These are phyloP conservation scores for Arthrobotrys pseudoclavata DNA, from an alignment of 2,329 filamentous ascomycete genomes.

Conservation along the genomic window DNA sequence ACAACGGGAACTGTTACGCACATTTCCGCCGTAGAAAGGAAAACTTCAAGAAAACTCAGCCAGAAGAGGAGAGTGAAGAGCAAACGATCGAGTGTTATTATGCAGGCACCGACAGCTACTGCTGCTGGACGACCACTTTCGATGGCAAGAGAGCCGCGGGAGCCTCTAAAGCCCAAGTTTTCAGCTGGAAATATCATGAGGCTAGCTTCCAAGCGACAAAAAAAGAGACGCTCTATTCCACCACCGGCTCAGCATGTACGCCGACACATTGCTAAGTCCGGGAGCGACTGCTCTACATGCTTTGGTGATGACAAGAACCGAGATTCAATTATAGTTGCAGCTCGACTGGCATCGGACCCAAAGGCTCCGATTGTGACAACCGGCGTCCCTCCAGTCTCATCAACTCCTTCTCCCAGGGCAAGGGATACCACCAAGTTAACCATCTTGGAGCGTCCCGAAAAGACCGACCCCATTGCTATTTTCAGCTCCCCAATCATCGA, in stretches of 20 bases:
- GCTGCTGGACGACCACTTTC: constrained; percentile 25
- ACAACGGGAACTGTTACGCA: constrained; percentile 44
- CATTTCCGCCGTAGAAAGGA: constrained; percentile 42
- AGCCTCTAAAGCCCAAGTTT: constrained; percentile 45
- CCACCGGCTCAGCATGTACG: constrained; percentile 38
- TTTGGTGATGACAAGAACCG: constrained; percentile 55
- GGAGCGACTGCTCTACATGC: constrained; percentile 57
- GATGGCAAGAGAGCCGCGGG: constrained; percentile 27
- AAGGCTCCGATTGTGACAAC: constrained; percentile 15
- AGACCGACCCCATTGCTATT: constrained; percentile 42
- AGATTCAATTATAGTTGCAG: constrained; percentile 44
- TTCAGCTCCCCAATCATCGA: constrained; percentile 55
- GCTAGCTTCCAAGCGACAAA: constrained; percentile 39
- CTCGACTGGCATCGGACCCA: constrained; percentile 24
- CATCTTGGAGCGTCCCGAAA: constrained; percentile 26
- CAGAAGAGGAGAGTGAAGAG: constrained; percentile 48
- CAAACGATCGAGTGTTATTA: constrained; percentile 49
- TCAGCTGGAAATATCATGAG: constrained; percentile 56
- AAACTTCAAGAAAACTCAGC: constrained; percentile 45
- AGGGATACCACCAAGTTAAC: constrained; percentile 12
- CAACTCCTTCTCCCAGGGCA: constrained; percentile 14
- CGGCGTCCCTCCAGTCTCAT: constrained; percentile 14
- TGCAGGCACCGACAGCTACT: constrained; percentile 34
- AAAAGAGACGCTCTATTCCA: constrained; percentile 50
- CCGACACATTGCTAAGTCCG: constrained; percentile 51